phyloP scores from a whole-genome alignment of 2,329 filamentous ascomycete genomes.

The Lasiodiplodia sp. region DNA sequence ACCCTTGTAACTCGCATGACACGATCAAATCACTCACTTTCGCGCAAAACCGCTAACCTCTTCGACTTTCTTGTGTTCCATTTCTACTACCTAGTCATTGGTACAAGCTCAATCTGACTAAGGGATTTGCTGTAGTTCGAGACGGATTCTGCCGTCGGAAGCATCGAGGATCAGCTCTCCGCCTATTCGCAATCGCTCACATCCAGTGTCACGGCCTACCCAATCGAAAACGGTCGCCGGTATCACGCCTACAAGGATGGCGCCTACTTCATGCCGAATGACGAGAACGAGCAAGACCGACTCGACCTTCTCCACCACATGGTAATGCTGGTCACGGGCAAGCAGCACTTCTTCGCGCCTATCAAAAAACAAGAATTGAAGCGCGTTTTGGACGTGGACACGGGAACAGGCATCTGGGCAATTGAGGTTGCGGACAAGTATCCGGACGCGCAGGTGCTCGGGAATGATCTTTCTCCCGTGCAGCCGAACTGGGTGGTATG shows the following conservation, averaged over 20 bases:
- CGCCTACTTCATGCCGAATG: conserved; percentile 39
- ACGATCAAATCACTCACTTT: not conserved
- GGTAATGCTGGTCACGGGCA: conserved; percentile 38
- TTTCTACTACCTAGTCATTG: not conserved
- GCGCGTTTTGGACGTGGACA: conserved; percentile 38
- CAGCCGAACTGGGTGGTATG: conserved; percentile 48
- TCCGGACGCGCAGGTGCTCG: conserved; percentile 30
- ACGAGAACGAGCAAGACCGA: conserved; percentile 46
- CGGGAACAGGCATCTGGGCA: conserved; percentile 43
- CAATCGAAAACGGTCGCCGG: conserved; percentile 38
- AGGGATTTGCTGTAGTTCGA: not conserved
- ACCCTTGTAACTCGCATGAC: not conserved
- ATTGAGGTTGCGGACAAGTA: conserved; percentile 34
- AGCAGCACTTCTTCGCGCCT: conserved; percentile 36
- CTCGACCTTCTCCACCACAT: conserved; percentile 41
- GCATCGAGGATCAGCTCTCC: conserved; percentile 16
- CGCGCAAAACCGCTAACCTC: not conserved
- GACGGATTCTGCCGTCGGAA: conserved; percentile 10
- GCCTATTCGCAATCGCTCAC: conserved; percentile 26
- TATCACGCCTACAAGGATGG: conserved; percentile 39
- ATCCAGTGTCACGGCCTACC: conserved; percentile 33
- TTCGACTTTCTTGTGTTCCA: not conserved
- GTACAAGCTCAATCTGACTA: not conserved
- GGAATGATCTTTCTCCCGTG: conserved; percentile 57
- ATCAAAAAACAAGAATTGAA: conserved; percentile 22